These are phyloP conservation scores for Carnegiea gigantea DNA, from an alignment of 179 eudicot genomes.

Conservation along the genomic window DNA sequence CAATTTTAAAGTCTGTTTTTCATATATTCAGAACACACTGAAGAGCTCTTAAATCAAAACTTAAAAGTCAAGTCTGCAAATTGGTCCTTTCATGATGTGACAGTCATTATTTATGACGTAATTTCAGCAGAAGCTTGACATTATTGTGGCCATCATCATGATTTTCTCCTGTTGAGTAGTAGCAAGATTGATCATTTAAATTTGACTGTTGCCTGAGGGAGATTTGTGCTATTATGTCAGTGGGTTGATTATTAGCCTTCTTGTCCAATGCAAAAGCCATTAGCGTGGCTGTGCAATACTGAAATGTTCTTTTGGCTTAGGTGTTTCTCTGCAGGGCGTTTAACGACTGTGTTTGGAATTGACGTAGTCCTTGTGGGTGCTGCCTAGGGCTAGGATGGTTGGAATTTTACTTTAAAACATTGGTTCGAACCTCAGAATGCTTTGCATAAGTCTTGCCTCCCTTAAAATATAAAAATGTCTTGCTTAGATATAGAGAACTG, in stretches of 20 bases:
- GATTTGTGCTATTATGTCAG: neutral
- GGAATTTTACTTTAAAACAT: neutral
- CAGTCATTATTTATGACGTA: neutral
- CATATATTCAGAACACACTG: neutral
- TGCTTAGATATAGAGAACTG: neutral
- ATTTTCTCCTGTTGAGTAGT: neutral
- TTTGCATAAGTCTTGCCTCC: neutral
- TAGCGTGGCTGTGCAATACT: neutral
- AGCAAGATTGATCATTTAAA: neutral
- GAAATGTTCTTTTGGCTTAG: neutral
- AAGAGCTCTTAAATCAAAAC: neutral
- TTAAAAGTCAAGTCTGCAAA: neutral
- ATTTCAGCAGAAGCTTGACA: neutral
- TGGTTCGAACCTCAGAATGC: neutral
- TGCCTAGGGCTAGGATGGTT: neutral
- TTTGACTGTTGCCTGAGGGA: neutral
- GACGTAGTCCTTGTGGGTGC: neutral
- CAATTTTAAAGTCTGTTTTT: neutral
- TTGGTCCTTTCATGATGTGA: neutral
- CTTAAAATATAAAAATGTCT: neutral
- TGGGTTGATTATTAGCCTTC: neutral
- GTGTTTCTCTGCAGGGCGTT: neutral
- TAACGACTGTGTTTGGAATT: neutral
- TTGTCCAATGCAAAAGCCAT: neutral
- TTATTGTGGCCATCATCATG: neutral